A percentile compares a stretch with the other conserved stretches of the same genome.
Conservation (phyloP, 2,329 filamentous ascomycete species). For the Cladorrhinum sp. region DNA sequence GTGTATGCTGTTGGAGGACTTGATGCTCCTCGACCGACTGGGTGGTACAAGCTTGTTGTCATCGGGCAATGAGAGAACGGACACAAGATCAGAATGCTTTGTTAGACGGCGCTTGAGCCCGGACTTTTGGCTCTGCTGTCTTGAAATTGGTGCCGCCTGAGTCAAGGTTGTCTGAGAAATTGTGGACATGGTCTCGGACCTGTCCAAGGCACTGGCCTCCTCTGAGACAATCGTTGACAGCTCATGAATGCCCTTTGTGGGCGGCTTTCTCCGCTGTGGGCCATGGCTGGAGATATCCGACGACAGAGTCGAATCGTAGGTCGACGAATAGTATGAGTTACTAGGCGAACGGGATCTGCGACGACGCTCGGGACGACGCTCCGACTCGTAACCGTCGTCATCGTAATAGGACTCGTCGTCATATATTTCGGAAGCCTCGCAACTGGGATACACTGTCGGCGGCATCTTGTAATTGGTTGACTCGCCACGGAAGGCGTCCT, state of each 20-base stretch:
- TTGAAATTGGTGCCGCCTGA: slow-evolving; percentile 47
- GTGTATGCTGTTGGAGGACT: slow-evolving; percentile 75
- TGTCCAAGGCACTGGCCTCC: slow-evolving; percentile 43
- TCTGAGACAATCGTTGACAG: slow-evolving; percentile 58
- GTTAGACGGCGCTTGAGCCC: slow-evolving; percentile 73
- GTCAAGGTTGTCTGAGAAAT: slow-evolving; percentile 52
- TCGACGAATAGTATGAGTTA: slow-evolving; percentile 28
- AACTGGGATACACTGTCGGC: slow-evolving; percentile 48
- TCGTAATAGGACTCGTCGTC: slow-evolving; percentile 28
- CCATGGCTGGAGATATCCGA: slow-evolving; percentile 27
- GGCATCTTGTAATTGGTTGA: slow-evolving; percentile 48
- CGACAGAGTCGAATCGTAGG: slow-evolving; percentile 30
- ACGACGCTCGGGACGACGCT: slow-evolving; percentile 34
- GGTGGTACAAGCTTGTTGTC: slow-evolving; percentile 46
- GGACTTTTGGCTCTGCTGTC: slow-evolving; percentile 46
- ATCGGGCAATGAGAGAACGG: slow-evolving; percentile 75
- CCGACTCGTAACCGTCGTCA: slow-evolving; percentile 28
- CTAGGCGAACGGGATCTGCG: slow-evolving; percentile 35
- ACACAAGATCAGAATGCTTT: slow-evolving; percentile 91
- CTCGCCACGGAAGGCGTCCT: slow-evolving; percentile 62
- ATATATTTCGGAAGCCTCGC: slow-evolving; percentile 28
- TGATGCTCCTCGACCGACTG: slow-evolving; percentile 64
- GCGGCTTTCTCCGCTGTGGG: slow-evolving; percentile 37
- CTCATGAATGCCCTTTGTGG: slow-evolving; percentile 54
- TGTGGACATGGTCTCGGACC: slow-evolving; percentile 51